These are phyloP conservation scores for Coemansia sp. DNA, from an alignment of 192 early-diverging fungal genomes.

Conservation along the genomic window DNA sequence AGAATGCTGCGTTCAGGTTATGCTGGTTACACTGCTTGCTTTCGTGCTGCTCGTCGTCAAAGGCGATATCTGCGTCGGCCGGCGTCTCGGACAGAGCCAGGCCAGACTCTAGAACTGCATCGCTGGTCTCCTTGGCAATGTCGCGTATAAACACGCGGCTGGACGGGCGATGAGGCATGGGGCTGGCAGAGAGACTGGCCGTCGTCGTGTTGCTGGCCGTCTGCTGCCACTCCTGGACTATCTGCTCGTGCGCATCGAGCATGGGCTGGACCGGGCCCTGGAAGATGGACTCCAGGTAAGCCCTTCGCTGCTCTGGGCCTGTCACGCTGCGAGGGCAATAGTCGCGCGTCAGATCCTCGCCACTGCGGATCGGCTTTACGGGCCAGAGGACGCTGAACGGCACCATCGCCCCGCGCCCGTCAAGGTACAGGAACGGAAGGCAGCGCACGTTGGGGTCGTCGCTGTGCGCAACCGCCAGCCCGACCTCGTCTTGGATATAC, in stretches of 20 bases:
- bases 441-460: slow-evolving; percentile 56
- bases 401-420: slow-evolving; percentile 46
- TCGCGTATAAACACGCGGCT: slow-evolving; percentile 21
- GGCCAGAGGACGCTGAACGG: slow-evolving; percentile 65
- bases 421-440: slow-evolving; percentile 58
- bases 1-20: slow-evolving; percentile 21
- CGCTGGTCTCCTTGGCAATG: not conserved
- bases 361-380: slow-evolving; percentile 47
- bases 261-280: slow-evolving; percentile 26
- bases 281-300: slow-evolving; percentile 52
- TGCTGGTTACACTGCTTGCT: slow-evolving; percentile 26
- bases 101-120: slow-evolving; percentile 11
- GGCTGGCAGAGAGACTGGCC: not conserved
- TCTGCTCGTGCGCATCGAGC: slow-evolving; percentile 23
- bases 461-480: slow-evolving; percentile 58
- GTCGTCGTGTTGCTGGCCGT: slow-evolving; percentile 7
- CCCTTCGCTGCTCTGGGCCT: slow-evolving; percentile 42
- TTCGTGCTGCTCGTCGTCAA: slow-evolving; percentile 11
- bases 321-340: slow-evolving; percentile 55
- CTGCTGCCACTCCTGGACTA: slow-evolving; percentile 16
- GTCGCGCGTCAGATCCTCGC: slow-evolving; percentile 53
- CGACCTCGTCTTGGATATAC: slow-evolving; percentile 57
- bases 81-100: slow-evolving; percentile 3
- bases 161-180: slow-evolving; percentile 2
- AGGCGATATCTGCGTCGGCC: slow-evolving; percentile 30